Evolutionary conservation across 2,329 filamentous ascomycete species (phyloP).

Genomic region (Fusarium illudens): DNA sequence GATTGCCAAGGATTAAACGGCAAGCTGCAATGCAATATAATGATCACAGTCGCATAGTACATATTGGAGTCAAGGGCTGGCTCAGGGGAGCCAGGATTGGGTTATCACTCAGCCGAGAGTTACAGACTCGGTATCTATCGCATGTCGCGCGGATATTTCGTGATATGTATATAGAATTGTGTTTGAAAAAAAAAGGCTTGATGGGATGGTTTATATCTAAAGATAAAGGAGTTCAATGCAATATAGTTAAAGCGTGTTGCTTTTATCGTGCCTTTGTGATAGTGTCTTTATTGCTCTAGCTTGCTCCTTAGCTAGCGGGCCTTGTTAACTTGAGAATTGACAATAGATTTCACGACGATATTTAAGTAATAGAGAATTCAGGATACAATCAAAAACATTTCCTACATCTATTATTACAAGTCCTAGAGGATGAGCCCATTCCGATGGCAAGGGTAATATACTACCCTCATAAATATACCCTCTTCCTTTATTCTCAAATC

Average conservation of each 20-base stretch:
- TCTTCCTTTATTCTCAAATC: neutral
- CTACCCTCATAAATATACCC: neutral
- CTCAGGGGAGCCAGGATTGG: slow-evolving; percentile 3
- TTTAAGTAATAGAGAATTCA: neutral
- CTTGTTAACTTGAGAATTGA: neutral
- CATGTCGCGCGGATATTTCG: neutral
- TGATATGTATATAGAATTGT: neutral
- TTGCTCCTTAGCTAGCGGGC: neutral
- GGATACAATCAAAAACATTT: neutral
- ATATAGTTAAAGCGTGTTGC: slow-evolving; percentile 7
- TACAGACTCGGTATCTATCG: slow-evolving; percentile 2
- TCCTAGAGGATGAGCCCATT: neutral
- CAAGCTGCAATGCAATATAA: neutral
- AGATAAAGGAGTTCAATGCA: slow-evolving; percentile 4
- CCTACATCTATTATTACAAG: neutral
- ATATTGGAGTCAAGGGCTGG: slow-evolving; percentile 20
- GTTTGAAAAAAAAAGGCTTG: neutral
- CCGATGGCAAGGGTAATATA: neutral
- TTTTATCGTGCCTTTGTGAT: neutral
- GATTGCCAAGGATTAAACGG: slow-evolving; percentile 61
- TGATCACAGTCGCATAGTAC: neutral
- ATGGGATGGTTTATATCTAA: neutral
- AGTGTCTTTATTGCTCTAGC: neutral
- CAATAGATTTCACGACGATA: neutral
- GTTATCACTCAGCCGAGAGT: slow-evolving; percentile 13